These are phyloP conservation scores for Entomortierella parvispora DNA, from an alignment of 192 early-diverging fungal genomes.

Conservation along the genomic window DNA sequence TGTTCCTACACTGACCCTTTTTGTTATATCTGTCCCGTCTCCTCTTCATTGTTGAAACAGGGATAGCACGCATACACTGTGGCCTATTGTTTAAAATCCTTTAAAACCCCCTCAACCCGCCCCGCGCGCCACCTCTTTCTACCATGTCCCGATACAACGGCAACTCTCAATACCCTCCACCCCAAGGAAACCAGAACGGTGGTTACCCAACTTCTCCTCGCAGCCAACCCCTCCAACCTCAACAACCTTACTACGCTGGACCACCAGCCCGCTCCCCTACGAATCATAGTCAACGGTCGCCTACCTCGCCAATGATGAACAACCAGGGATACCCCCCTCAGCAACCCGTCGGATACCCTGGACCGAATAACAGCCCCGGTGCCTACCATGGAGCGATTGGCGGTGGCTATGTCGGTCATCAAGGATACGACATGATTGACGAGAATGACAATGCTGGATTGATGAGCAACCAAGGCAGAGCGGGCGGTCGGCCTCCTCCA, in stretches of 20 bases:
- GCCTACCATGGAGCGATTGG: conserved; percentile 3
- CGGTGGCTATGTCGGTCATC: conserved; percentile 27
- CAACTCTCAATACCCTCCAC: no score
- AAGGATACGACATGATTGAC: conserved; percentile 36
- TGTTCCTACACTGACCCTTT: no score
- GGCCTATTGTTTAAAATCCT: no score
- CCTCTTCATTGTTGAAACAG: no score
- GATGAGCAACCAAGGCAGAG: conserved; percentile 41
- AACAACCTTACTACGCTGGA: conserved; percentile 40
- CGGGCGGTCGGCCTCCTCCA: conserved; percentile 31
- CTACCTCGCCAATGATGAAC: conserved; percentile 22
- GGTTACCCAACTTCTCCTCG: conserved; percentile 15
- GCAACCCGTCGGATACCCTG: conserved; percentile 32
- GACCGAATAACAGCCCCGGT: conserved; percentile 1
- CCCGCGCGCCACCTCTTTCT: no score
- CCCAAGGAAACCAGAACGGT: conserved; percentile 7
- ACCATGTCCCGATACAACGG: conserved; percentile 32
- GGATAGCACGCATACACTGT: no score
- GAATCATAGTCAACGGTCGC: conserved; percentile 20
- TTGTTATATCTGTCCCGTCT: no score
- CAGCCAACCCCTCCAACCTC: conserved; percentile 16
- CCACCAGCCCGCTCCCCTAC: conserved; percentile 27
- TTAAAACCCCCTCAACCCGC: no score
- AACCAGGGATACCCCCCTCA: conserved; percentile 25
- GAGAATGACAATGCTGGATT: conserved; percentile 39